Conservation (phyloP, 345 rosid species). For the Salix udensis region DNA sequence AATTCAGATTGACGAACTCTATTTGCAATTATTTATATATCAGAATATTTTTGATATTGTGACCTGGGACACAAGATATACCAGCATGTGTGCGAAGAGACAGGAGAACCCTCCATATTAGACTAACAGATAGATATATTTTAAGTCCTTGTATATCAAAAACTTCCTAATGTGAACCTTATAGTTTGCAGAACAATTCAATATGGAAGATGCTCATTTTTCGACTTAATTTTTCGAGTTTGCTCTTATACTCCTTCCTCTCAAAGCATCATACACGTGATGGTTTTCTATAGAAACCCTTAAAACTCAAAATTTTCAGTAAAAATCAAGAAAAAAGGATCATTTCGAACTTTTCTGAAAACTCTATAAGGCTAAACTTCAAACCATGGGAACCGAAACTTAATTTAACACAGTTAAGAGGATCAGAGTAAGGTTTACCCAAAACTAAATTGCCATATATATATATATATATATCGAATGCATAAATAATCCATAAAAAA, state of each 20-base stretch:
- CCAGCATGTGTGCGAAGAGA: conserved; percentile 13
- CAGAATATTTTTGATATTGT: neutral
- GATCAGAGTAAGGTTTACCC: neutral
- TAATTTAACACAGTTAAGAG: neutral
- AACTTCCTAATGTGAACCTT: neutral
- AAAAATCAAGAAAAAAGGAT: neutral
- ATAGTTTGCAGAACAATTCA: neutral
- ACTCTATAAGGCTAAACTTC: neutral
- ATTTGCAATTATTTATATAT: neutral
- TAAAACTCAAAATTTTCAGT: neutral
- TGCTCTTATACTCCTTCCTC: neutral
- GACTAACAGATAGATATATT: neutral
- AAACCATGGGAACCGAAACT: neutral
- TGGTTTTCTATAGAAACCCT: neutral
- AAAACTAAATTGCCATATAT: neutral
- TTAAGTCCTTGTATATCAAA: neutral
- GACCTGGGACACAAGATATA: conserved; percentile 22
- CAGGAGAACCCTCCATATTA: neutral
- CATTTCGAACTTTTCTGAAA: neutral
- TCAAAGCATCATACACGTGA: neutral
- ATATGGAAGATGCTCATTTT: neutral
- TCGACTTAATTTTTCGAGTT: neutral
- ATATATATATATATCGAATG: neutral
- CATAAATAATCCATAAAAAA: neutral
- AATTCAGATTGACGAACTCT: neutral